Base-by-base conservation (phyloP, 1,139 yeast species). In the Meyerozyma athensensis region DNA sequence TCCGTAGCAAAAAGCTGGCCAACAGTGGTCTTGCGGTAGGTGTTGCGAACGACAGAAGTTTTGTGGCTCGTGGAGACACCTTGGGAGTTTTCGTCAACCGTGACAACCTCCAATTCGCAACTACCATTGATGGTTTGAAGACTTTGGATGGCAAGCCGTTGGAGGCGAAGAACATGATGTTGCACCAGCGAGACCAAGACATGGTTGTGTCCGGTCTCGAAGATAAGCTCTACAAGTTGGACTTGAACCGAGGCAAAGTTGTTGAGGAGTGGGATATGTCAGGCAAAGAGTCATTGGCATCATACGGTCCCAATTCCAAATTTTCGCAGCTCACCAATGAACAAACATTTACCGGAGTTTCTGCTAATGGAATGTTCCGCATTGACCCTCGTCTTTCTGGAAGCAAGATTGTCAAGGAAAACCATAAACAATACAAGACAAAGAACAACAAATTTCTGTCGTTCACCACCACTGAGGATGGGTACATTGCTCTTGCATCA, bases 181-280 rank as follows among this genome's bases (percentile, higher is more conserved):
- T 87, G 36, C 95, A 86, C 50, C 74, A 77, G 50, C 81, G 79
- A 46, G 97, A 89, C 58, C 68, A 76, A 21, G 61, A 75, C 2
- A 68, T 89, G 72, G 67, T 89, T 30, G 52, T 89, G 50, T 86
- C 82, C 48, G 78, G 77, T 49, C 63, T 65, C 2, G 50, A 61
- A 2, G 63, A 72, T 28, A 68, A 66, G 24, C 58, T 87, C 35
- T 86, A 73, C 60, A 74, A 77, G 48, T 74, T 87, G 87, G 96
- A 87, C 61, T 61, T 89, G 40, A 85, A 75, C 50, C 73, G 79
- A 40, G 96, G 96, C 6, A 68, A 80, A 50, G 73, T 89, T 38
- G 83, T 89, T 19, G 96, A 87, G 51, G 94, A 86, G 56, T 87
- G 95, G 95, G 62, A 70, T 28, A 64, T 75, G 8, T 68, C 70